phyloP scores from a whole-genome alignment of 345 rosid species.

The Salix dunnii region DNA sequence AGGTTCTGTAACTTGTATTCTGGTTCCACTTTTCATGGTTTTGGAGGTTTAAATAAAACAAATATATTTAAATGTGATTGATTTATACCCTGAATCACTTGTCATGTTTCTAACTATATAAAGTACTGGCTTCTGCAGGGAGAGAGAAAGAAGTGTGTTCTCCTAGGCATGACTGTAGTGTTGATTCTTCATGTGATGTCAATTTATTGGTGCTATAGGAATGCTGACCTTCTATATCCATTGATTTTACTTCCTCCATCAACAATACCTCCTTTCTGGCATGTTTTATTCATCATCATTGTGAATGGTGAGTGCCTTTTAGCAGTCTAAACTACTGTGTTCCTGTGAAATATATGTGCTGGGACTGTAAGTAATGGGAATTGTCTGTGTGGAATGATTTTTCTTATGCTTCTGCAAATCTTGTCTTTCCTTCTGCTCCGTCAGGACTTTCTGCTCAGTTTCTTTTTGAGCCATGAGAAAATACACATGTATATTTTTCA shows the following conservation, averaged over 20 bases:
- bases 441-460: not conserved
- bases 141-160: slow-evolving; percentile 46
- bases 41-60: not conserved
- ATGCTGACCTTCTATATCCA: slow-evolving; percentile 48
- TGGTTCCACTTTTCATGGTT: not conserved
- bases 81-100: not conserved
- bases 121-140: slow-evolving; percentile 41
- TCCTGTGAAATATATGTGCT: not conserved
- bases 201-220: slow-evolving; percentile 48
- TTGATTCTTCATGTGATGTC: slow-evolving; percentile 41
- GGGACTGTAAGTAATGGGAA: not conserved
- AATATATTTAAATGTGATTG: not conserved
- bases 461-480: not conserved
- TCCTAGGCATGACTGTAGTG: slow-evolving; percentile 29
- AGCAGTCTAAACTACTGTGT: not conserved
- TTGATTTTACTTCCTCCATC: slow-evolving; percentile 55
- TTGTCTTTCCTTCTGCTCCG: not conserved
- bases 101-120: not conserved
- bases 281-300: slow-evolving; percentile 49
- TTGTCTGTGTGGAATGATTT: not conserved
- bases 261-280: slow-evolving; percentile 58
- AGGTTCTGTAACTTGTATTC: slow-evolving; percentile 28
- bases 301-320: slow-evolving; percentile 43
- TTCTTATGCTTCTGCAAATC: not conserved
- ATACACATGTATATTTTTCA: not conserved